Conservation (phyloP, 768 basidiomycete genomes). For the Lactifluus hygrophoroides region DNA sequence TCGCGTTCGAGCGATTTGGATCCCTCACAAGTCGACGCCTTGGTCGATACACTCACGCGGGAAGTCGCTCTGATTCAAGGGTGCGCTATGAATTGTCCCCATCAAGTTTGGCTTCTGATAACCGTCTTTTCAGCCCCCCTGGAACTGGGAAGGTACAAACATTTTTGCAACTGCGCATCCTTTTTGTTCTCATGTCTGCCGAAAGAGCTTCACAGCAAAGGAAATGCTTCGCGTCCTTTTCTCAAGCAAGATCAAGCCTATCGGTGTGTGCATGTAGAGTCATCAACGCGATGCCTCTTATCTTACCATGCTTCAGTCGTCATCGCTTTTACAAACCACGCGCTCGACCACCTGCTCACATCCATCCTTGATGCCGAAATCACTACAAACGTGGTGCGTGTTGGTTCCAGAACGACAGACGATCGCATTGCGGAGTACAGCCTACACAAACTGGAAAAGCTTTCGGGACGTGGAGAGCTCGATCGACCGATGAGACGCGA, state of each 20-base stretch:
- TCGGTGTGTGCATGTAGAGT: slow-evolving; percentile 28
- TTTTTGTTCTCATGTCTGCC: background rate
- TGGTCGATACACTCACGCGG: slow-evolving; percentile 49
- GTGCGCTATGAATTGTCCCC: slow-evolving; percentile 27
- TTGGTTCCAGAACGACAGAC: slow-evolving; percentile 57
- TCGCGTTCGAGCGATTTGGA: slow-evolving; percentile 47
- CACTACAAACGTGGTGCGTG: slow-evolving; percentile 53
- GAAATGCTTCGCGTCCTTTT: slow-evolving; percentile 64
- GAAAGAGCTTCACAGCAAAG: slow-evolving; percentile 55
- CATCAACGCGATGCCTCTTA: background rate
- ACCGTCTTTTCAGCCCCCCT: slow-evolving; percentile 43
- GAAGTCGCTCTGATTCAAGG: slow-evolving; percentile 69
- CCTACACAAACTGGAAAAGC: slow-evolving; percentile 48
- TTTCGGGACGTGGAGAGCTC: slow-evolving; percentile 35
- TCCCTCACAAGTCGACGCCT: slow-evolving; percentile 60
- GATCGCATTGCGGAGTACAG: slow-evolving; percentile 53
- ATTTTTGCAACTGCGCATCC: background rate
- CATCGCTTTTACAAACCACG: slow-evolving; percentile 71
- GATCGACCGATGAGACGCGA: slow-evolving; percentile 29
- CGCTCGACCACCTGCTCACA: slow-evolving; percentile 62
- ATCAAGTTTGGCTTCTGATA: background rate
- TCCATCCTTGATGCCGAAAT: slow-evolving; percentile 58
- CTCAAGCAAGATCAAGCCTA: slow-evolving; percentile 41
- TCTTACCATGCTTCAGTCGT: slow-evolving; percentile 26
- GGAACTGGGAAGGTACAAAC: slow-evolving; percentile 62